phyloP scores from a whole-genome alignment of 345 rosid species.

The Iberis pinnata region DNA sequence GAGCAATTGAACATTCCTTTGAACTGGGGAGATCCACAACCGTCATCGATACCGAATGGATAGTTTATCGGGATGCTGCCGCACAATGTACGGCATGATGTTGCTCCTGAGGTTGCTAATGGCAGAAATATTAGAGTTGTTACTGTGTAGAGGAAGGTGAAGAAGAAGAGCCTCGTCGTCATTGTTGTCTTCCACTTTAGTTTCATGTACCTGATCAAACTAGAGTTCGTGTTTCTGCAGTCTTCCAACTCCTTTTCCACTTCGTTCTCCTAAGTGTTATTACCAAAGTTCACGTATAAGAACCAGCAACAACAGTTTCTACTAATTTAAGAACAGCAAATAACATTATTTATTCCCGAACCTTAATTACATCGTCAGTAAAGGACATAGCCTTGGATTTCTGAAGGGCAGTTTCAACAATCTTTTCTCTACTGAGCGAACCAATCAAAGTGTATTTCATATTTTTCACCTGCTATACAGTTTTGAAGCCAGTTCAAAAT shows the following conservation, averaged over 20 bases:
- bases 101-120: conserved; percentile 15
- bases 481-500: conserved; percentile 17
- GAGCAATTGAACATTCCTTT: conserved; percentile 66
- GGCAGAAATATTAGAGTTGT: too few species aligned
- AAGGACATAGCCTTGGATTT: conserved; percentile 42
- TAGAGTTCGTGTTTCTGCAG: conserved; percentile 57
- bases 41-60: conserved; percentile 80
- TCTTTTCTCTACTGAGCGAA: conserved; percentile 63
- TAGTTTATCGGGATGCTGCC: conserved; percentile 58
- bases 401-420: conserved; percentile 42
- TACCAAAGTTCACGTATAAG: conserved; percentile 17
- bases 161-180: too few species aligned
- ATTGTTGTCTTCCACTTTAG: background rate
- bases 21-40: conserved; percentile 84
- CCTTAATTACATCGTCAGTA: conserved; percentile 36
- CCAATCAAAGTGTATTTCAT: conserved; percentile 43
- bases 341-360: conserved; percentile 19
- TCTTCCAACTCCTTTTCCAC: conserved; percentile 51
- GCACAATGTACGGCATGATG: conserved; percentile 53
- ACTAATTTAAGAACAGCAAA: conserved; percentile 15
- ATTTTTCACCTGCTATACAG: conserved; percentile 34
- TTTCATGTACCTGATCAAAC: conserved; percentile 51
- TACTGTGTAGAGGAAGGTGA: too few species aligned
- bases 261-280: conserved; percentile 45
- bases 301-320: conserved; percentile 18